Percentiles rank a stretch among this genome's conserved stretches.
Evolutionary conservation across 768 basidiomycete genomes (phyloP).

Genomic region (Coprinopsis sp.): DNA sequence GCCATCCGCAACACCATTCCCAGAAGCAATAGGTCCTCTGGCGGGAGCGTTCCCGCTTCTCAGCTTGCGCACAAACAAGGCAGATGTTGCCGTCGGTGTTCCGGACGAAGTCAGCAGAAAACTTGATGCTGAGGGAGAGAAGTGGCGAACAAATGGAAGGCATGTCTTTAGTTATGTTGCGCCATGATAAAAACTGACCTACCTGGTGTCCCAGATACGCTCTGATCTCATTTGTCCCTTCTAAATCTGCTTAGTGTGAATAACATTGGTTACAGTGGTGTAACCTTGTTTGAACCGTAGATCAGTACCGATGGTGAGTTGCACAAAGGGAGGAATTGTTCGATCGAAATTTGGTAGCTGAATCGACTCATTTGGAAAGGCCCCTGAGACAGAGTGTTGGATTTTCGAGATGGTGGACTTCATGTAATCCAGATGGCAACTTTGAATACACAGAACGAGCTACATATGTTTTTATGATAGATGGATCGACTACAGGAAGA

Average conservation of each 20-base stretch:
- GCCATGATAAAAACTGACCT: not conserved
- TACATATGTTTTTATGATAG: no score
- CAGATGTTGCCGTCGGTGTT: conserved; percentile 88
- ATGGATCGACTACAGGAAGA: no score
- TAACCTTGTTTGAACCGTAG: no score
- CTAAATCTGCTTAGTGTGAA: not conserved
- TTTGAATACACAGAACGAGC: no score
- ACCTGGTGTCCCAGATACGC: conserved; percentile 34
- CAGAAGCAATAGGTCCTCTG: conserved; percentile 54
- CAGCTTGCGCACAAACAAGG: conserved; percentile 90
- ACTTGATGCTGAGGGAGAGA: conserved; percentile 58
- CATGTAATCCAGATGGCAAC: no score
- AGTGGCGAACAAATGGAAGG: conserved; percentile 81
- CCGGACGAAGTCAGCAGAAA: conserved; percentile 60
- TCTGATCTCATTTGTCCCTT: conserved; percentile 16
- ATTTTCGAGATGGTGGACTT: no score
- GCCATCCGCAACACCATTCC: conserved; percentile 37
- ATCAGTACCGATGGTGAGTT: no score
- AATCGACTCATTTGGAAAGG: no score
- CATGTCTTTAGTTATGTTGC: conserved; percentile 29
- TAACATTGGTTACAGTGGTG: no score
- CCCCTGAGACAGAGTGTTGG: no score
- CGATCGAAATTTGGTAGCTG: no score
- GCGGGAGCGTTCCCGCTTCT: conserved; percentile 76
- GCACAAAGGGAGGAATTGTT: no score